A percentile compares a stretch with the other conserved stretches of the same genome.
Evolutionary conservation across 192 early-diverging fungal species (phyloP).

Genomic region (Entomortierella beljakovae): DNA sequence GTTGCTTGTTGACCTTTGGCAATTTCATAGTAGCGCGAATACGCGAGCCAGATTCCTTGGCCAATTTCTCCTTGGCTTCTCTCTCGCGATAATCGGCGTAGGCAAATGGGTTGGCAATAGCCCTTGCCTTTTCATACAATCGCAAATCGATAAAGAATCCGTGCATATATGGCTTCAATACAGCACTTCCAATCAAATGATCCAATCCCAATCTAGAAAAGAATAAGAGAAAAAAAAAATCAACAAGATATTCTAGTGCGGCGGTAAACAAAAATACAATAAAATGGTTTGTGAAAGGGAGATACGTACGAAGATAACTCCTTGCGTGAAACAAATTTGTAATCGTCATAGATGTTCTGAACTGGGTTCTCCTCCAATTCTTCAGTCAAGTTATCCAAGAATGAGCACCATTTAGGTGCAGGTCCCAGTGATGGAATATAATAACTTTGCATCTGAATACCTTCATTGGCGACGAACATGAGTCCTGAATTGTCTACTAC

Average conservation of each 20-base stretch:
- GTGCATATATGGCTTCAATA: conserved; percentile 98
- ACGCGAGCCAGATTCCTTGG: conserved; percentile 86
- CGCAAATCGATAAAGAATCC: conserved; percentile 98
- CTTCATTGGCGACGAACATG: conserved; percentile 92
- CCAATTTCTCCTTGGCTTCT: conserved; percentile 83
- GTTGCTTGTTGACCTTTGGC: conserved; percentile 91
- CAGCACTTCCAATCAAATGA: conserved; percentile 91
- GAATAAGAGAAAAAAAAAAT: background rate
- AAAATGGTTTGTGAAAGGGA: background rate
- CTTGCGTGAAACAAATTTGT: conserved; percentile 96
- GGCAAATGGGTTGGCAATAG: conserved; percentile 96
- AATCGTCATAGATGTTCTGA: conserved; percentile 93
- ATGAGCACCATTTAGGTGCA: conserved; percentile 92
- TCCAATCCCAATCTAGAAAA: conserved; percentile 82
- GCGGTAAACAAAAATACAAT: background rate
- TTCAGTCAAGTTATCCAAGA: conserved; percentile 97
- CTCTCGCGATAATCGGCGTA: conserved; percentile 91
- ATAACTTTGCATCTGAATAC: conserved; percentile 91
- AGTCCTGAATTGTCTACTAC: conserved; percentile 85
- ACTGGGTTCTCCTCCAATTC: conserved; percentile 92
- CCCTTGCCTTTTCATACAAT: conserved; percentile 94
- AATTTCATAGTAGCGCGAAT: conserved; percentile 89
- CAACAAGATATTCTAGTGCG: too few species aligned
- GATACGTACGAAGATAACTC: conserved; percentile 73
- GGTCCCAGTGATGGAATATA: conserved; percentile 94